phyloP scores from a whole-genome alignment of 371 early-diverging fungal genomes.

The Syncephalastrum contaminatum region DNA sequence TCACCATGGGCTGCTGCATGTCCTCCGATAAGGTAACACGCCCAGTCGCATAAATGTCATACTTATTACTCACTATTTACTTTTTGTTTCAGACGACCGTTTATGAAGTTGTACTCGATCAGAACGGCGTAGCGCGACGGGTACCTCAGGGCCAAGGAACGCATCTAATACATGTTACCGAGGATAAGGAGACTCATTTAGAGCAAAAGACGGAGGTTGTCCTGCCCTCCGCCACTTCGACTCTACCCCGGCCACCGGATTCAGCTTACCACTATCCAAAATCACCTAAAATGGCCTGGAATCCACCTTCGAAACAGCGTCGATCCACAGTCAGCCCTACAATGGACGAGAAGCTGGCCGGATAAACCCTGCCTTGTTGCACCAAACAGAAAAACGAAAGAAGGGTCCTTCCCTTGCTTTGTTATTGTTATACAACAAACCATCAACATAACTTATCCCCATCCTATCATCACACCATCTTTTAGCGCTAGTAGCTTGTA shows the following conservation, averaged over 20 bases:
- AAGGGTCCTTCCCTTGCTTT: background rate
- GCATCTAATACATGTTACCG: slow-evolving; percentile 38
- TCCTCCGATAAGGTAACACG: slow-evolving; percentile 1
- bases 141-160: slow-evolving; percentile 45
- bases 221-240: slow-evolving; percentile 8
- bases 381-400: background rate
- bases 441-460: background rate
- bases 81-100: slow-evolving; percentile 29
- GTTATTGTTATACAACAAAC: background rate
- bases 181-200: slow-evolving; percentile 22
- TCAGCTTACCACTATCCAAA: slow-evolving; percentile 5
- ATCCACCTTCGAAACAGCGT: slow-evolving; percentile 4
- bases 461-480: background rate
- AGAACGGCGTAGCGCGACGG: slow-evolving; percentile 38
- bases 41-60: background rate
- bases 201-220: slow-evolving; percentile 8
- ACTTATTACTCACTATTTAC: background rate
- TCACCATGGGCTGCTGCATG: slow-evolving; percentile 7
- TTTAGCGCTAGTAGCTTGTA: background rate
- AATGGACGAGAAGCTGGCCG: slow-evolving; percentile 8
- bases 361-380: background rate
- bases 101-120: slow-evolving; percentile 43
- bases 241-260: slow-evolving; percentile 9
- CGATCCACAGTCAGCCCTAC: slow-evolving; percentile 8
- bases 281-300: slow-evolving; percentile 9